A percentile compares a stretch with the other conserved stretches of the same genome.
phyloP scores from a whole-genome alignment of 2,329 filamentous ascomycete genomes.

The Zymoseptoria ardabiliae region DNA sequence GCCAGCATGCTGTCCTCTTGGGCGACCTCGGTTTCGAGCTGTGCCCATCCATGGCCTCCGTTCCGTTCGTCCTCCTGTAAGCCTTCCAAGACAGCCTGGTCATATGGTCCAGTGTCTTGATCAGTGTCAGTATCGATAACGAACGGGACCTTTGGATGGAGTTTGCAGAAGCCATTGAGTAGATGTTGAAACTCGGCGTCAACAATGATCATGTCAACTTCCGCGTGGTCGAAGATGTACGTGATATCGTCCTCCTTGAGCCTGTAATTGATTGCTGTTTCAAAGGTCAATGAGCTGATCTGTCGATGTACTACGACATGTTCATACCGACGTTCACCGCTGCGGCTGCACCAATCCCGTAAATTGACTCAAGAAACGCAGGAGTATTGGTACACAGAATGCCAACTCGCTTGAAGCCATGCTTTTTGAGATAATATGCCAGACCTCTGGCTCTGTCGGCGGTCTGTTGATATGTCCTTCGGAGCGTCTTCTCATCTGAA shows the following conservation, averaged over 20 bases:
- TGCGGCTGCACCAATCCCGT: constrained; percentile 75
- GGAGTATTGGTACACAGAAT: constrained; percentile 89
- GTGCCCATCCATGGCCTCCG: constrained; percentile 67
- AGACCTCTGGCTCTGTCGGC: constrained; percentile 81
- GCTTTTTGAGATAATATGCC: constrained; percentile 76
- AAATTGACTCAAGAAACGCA: constrained; percentile 85
- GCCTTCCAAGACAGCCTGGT: constrained; percentile 76
- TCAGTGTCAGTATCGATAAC: constrained; percentile 83
- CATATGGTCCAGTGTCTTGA: constrained; percentile 69
- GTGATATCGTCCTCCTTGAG: constrained; percentile 77
- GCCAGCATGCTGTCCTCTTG: constrained; percentile 78
- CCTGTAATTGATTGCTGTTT: constrained; percentile 56
- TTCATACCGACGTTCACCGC: constrained; percentile 61
- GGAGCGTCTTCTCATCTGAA: constrained; percentile 57
- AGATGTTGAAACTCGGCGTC: constrained; percentile 72
- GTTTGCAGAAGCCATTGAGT: constrained; percentile 57
- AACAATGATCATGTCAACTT: constrained; percentile 79
- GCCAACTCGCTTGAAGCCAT: constrained; percentile 68
- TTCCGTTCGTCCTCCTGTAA: constrained; percentile 60
- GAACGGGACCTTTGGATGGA: constrained; percentile 57
- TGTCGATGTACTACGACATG: not conserved
- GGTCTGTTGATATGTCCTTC: constrained; percentile 71
- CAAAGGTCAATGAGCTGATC: not conserved
- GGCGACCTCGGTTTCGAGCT: constrained; percentile 59
- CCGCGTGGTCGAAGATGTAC: constrained; percentile 84